Evolutionary conservation across 2,329 filamentous ascomycete species (phyloP).

Genomic region (Cytospora mali): DNA sequence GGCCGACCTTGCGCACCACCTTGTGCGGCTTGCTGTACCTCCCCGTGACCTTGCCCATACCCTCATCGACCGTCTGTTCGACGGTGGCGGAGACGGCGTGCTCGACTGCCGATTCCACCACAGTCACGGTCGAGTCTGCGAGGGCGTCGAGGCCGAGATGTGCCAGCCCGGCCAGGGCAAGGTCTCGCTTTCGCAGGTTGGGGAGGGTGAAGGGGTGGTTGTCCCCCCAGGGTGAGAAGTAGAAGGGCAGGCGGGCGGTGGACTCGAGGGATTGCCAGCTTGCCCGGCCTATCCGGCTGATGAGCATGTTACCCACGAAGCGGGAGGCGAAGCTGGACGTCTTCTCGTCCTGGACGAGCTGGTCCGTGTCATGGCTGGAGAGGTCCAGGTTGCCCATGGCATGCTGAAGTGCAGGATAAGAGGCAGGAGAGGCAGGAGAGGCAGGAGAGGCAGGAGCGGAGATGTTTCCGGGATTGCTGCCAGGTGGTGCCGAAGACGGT

Average conservation of each 20-base stretch:
- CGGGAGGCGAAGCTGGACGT: slow-evolving; percentile 26
- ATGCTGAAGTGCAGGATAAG: slow-evolving; percentile 13
- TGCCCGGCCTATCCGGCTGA: slow-evolving; percentile 29
- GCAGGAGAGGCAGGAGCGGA: slow-evolving; percentile 12
- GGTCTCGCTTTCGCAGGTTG: slow-evolving; percentile 31
- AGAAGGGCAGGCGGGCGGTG: slow-evolving; percentile 29
- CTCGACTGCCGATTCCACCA: slow-evolving; percentile 27
- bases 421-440: slow-evolving; percentile 9
- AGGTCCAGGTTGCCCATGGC: slow-evolving; percentile 25
- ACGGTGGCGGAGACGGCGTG: slow-evolving; percentile 28
- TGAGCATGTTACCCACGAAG: slow-evolving; percentile 32
- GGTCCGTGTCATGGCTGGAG: slow-evolving; percentile 22
- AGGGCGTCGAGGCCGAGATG: slow-evolving; percentile 31
- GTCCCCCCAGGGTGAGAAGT: slow-evolving; percentile 32
- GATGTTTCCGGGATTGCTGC: neutral
- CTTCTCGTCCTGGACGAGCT: slow-evolving; percentile 27
- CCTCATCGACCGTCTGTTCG: slow-evolving; percentile 30
- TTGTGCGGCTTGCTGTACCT: slow-evolving; percentile 20
- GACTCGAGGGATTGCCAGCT: slow-evolving; percentile 30
- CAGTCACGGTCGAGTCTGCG: slow-evolving; percentile 28
- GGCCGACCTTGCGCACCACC: slow-evolving; percentile 27
- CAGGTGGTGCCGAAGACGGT: slow-evolving; percentile 13
- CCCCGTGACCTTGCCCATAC: slow-evolving; percentile 24
- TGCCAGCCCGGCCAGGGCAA: slow-evolving; percentile 31
- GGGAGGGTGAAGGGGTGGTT: slow-evolving; percentile 31